Conservation (phyloP, 2,329 filamentous ascomycete species). For the Microdochium bolleyi region DNA sequence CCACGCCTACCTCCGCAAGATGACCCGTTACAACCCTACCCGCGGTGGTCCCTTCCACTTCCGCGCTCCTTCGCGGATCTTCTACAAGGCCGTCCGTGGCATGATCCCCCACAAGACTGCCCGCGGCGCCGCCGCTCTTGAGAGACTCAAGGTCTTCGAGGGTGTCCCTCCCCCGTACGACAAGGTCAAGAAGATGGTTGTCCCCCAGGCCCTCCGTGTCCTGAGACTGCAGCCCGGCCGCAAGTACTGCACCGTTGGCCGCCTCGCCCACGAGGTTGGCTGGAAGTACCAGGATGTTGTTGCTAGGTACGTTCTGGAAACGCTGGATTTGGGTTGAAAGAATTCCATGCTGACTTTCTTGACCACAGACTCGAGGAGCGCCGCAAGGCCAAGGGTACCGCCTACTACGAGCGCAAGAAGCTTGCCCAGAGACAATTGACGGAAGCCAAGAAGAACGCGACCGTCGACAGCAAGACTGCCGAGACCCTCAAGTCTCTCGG, state of each 20-base stretch:
- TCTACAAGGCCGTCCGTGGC: conserved; percentile 99
- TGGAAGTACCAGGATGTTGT: conserved; percentile 99
- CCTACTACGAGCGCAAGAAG: conserved; percentile 99
- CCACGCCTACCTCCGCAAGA: conserved; percentile 99
- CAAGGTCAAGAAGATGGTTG: conserved; percentile 99
- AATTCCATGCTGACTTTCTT: conserved; percentile 13
- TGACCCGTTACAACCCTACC: conserved; percentile 99
- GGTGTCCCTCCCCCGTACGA: conserved; percentile 98
- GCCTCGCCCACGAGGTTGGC: conserved; percentile 97
- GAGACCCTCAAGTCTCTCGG: conserved; percentile 83
- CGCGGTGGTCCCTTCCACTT: conserved; percentile 99
- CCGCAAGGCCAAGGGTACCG: conserved; percentile 97
- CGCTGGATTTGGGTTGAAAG: background rate
- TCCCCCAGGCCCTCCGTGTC: conserved; percentile 94
- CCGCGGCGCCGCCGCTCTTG: conserved; percentile 89
- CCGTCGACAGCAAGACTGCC: conserved; percentile 78
- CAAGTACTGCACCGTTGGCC: conserved; percentile 99
- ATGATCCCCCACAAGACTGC: conserved; percentile 99
- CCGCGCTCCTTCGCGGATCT: conserved; percentile 97
- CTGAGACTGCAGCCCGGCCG: conserved; percentile 96
- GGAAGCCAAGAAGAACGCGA: conserved; percentile 88
- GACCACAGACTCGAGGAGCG: conserved; percentile 84
- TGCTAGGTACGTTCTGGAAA: conserved; percentile 66
- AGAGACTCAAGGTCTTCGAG: conserved; percentile 99
- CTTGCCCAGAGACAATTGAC: conserved; percentile 80